phyloP scores from a whole-genome alignment of 2,329 filamentous ascomycete genomes.

The Cordyceps militaris region DNA sequence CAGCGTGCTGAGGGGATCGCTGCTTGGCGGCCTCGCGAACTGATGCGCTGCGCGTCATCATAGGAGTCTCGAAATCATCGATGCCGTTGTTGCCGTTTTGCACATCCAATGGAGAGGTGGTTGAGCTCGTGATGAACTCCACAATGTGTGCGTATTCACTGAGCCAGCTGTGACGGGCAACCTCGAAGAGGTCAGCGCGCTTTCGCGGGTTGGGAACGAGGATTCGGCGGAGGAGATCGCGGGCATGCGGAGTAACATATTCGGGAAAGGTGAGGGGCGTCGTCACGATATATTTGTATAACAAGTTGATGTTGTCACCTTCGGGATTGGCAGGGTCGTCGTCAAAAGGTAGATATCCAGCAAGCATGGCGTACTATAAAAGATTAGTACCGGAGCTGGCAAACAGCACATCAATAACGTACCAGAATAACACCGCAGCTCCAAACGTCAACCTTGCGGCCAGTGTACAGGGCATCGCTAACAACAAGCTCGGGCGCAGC shows the following conservation, averaged over 20 bases:
- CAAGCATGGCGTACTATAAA: constrained; percentile 89
- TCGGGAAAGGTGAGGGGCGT: constrained; percentile 96
- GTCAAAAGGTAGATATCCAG: constrained; percentile 94
- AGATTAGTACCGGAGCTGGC: constrained; percentile 3
- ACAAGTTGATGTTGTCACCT: constrained; percentile 95
- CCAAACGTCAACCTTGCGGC: constrained; percentile 97
- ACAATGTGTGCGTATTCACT: constrained; percentile 97
- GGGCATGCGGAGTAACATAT: constrained; percentile 94
- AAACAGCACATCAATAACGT: constrained; percentile 33
- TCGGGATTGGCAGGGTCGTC: constrained; percentile 97
- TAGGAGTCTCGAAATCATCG: constrained; percentile 51
- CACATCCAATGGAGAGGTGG: constrained; percentile 79
- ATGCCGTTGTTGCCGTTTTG: constrained; percentile 65
- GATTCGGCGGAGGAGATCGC: constrained; percentile 86
- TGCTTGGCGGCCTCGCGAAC: constrained; percentile 80
- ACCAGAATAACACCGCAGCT: constrained; percentile 98
- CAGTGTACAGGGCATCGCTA: constrained; percentile 94
- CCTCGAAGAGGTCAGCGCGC: constrained; percentile 92
- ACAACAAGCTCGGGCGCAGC: constrained; percentile 95
- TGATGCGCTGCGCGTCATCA: constrained; percentile 78
- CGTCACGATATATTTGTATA: constrained; percentile 99
- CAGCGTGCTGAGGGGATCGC: constrained; percentile 42
- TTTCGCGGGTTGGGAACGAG: constrained; percentile 92
- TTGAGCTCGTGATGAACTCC: constrained; percentile 92
- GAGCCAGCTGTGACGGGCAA: constrained; percentile 95